Conservation (phyloP, 352 stramenopile genomes). For the Phytopythium helicoides region DNA sequence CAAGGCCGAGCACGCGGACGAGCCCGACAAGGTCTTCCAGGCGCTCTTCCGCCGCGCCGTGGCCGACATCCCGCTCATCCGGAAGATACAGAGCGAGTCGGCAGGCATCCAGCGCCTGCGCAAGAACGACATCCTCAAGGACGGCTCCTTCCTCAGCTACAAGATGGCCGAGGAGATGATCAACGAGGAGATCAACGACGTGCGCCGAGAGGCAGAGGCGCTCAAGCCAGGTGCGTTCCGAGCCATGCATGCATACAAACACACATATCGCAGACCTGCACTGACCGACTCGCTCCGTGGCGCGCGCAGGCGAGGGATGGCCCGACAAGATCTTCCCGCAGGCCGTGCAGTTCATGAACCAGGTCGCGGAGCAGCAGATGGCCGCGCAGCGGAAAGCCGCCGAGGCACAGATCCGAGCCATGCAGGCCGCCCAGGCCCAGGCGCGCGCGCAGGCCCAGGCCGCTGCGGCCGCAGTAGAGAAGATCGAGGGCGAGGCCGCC, state of each 20-base stretch:
- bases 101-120: slow-evolving; percentile 81
- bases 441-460: slow-evolving; percentile 43
- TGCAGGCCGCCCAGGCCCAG: slow-evolving; percentile 51
- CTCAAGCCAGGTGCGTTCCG: slow-evolving; percentile 66
- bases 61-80: slow-evolving; percentile 82
- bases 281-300: slow-evolving; percentile 3
- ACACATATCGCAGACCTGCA: no score
- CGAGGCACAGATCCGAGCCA: slow-evolving; percentile 69
- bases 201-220: slow-evolving; percentile 73
- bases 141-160: slow-evolving; percentile 86
- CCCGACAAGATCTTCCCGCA: slow-evolving; percentile 87
- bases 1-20: slow-evolving; percentile 59
- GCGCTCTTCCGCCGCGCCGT: slow-evolving; percentile 81
- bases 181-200: slow-evolving; percentile 85
- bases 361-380: slow-evolving; percentile 86
- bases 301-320: slow-evolving; percentile 65
- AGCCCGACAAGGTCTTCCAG: slow-evolving; percentile 74
- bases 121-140: slow-evolving; percentile 88
- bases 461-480: slow-evolving; percentile 30
- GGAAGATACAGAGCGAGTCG: slow-evolving; percentile 87
- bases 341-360: slow-evolving; percentile 88
- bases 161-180: slow-evolving; percentile 87
- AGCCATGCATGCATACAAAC: neutral
- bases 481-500: slow-evolving; percentile 38
- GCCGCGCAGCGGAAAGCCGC: slow-evolving; percentile 67